Evolutionary conservation across 495 filamentous ascomycete genomes (phyloP), one percentile per base, ranked within the genome.

Genomic region (Xylaria bambusicola): DNA sequence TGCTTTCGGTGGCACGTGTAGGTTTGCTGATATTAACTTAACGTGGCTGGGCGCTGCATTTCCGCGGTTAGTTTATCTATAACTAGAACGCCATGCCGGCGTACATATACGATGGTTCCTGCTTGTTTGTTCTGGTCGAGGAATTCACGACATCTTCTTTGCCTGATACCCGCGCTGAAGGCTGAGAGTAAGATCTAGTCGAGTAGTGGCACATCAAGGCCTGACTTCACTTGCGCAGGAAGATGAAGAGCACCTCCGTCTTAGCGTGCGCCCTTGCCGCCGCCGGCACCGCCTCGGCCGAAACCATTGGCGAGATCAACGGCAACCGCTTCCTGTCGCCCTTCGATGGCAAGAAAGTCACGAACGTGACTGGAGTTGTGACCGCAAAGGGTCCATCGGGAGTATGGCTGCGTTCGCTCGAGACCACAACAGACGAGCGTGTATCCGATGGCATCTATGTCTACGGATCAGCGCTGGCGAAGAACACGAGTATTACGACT

Each of bases 231-330:
- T 49, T 44, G 38, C 20, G 24, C 26, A 21, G 15, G 27, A 49
- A 24, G 27, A 62, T 65, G 60, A 62, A 51, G 60, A 46, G 45
- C 8, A 26, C 29, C 3, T 36, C 55, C 7, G 13, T 31, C 5
- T 21, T 62, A 6, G 24, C 61, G 21, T 36, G 20, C 20, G 52
- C 47, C 45, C 27, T 58, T 21, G 53, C 50, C 55, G 60, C 46
- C n/a, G 58, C 40, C 17, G 38, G 49, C 44, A 12, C 35, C 40
- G 53, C 23, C 33, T 60, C 70, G 18, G 82, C 80, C 36, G 54
- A 84, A 29, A 81, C 80, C 44, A 85, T 88, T 63, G 73, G 75
- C 36, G 77, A 83, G 57, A 87, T 88, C 74, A 86, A 84, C 62
- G 85, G 84, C 58, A 75, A 81, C 51, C 76, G 67, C n/a, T 87